Evolutionary conservation across 345 rosid species (phyloP), one percentile per base, ranked within the genome.

Genomic region (Populus tremula): DNA sequence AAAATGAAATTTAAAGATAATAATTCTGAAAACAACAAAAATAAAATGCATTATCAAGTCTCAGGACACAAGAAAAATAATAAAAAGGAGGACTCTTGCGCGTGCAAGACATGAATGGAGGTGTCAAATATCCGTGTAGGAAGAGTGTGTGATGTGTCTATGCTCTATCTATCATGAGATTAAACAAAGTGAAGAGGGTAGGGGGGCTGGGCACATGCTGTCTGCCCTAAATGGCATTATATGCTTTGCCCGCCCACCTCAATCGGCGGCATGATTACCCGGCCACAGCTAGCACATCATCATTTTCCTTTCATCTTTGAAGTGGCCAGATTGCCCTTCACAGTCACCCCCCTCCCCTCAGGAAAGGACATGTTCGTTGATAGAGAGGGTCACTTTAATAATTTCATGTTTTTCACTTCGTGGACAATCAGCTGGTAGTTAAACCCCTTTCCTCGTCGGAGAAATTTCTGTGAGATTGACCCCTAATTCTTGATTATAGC

Each of bases 241-340:
- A 59, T 5, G 78, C 53, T 12, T 63, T 49, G 80, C 76, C 84
- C 87, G 73, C 77, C 82, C 35, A 69, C 90, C 86, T 61, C 86
- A 83, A 87, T 87, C 84, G 74, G 18, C 50, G 84, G 87, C 90
- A 83, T 79, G 59, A 79, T 87, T 73, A 76, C 81, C 35, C 81
- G 81, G 63, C 77, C 83, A 31, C 14, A 41, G 13, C 17, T 14
- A n/a, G 16, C 16, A 72, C 3, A 1, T 6, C 21, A 21, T 50
- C 56, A 27, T 69, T 11, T 21, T 12, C 18, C 27, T 38, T 35
- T 16, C 33, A 25, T 49, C 27, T 11, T 35, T 33, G 29, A 59
- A 59, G 23, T 59, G 5, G 27, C 65, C 41, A 11, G 33, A 31
- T 7, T 29, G 74, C 9, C 67, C 61, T n/a, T 10, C 41, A 11